Base-by-base conservation (phyloP, 805 yeast species). In the Metschnikowia arizonensis region DNA sequence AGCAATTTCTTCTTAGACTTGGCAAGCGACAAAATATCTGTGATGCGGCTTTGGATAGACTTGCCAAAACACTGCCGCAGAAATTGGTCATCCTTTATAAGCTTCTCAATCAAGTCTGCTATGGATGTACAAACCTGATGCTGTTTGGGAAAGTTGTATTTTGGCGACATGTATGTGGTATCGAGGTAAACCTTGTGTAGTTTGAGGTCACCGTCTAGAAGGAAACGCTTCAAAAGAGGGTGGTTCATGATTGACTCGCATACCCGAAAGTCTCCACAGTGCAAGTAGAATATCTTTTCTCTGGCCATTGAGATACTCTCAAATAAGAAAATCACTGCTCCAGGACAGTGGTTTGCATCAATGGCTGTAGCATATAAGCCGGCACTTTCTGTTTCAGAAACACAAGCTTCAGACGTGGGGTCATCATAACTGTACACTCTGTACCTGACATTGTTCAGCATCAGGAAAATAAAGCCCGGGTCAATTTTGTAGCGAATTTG, bases 301-400 rank as follows among this genome's bases (percentile, higher is more conserved):
- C 62, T 61, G 4, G 50, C 53, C n/a, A 45, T 37, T 0, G 66
- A 52, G 15, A 60, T 61, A 3, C 74, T 64, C 55, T 82, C 83
- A 55, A 88, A 85, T 10, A 89, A 63, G 48, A 90, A 85, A 0
- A 93, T 77, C 0, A 80, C 88, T 2, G 97, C 88, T 1, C 99
- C 99, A 1, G 99, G 99, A 63, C 99, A 93, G 64, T 93, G 99
- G 55, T 93, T 91, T 0, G 98, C 99, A 54, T 87, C 89, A 5
- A 84, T 64, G 10, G 82, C 69, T 0, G 81, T 76, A 0, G 88
- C 89, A 29, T 70, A 71, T 0, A 72, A 53, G 1, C 73, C 73
- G 0, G 72, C 66, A 1, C 39, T 37, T n/a, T 24, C 45, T 8
- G 36, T 50, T 1, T 31, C 35, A 7, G 49, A 49, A 14, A 29